Base-by-base conservation (phyloP, 176 grass and related monocot species). In the Oryza punctata region DNA sequence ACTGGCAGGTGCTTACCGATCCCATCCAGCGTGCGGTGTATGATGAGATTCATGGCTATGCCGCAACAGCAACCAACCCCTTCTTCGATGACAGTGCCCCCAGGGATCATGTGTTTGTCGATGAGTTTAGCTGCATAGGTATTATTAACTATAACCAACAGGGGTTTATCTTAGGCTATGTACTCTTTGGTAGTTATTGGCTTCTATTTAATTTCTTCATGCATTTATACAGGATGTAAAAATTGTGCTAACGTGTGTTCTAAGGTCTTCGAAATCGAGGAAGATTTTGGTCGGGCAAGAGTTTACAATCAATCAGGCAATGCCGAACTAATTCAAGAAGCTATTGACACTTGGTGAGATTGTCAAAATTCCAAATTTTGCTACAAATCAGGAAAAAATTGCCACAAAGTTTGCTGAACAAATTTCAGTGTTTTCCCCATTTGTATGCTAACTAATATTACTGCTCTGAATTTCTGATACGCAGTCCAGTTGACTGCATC, bases 81-180 rank as follows among this genome's bases (percentile, higher is more conserved):
- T 99, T 99, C 89, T 82, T 96, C 18, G 93, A 94, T 65, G 91
- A 89, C 68, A 87, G 71, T 89, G 89, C 91, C 54, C 89, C 96
- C 70, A 91, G 81, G 54, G 96, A 99, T 80, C 89, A 94, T 46
- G 87, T 91, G 32, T 99, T 99, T 89, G 93, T 99, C 15, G 96
- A 99, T 71, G 96, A 96, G 85, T 99, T 99, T 85, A 89, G 91
- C 76, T 99, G 96, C 80, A 99, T 99, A 96, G 96, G 96, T 98
- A 91, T 46, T 98, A 91, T 40, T 75, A 27, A 29, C 72, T 23
- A 24, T 70, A 21, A 52, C 25, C 50, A 63, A 78, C 12, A 73
- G 59, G 82, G 49, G 41, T 38, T 78, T 59, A 12, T 6, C 27
- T 33, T 33, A 44, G 65, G 33, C 15, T 61, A 63, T 49, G 2